These are phyloP conservation scores for Cercospora beticola DNA, from an alignment of 2,329 filamentous ascomycete genomes.

Conservation along the genomic window DNA sequence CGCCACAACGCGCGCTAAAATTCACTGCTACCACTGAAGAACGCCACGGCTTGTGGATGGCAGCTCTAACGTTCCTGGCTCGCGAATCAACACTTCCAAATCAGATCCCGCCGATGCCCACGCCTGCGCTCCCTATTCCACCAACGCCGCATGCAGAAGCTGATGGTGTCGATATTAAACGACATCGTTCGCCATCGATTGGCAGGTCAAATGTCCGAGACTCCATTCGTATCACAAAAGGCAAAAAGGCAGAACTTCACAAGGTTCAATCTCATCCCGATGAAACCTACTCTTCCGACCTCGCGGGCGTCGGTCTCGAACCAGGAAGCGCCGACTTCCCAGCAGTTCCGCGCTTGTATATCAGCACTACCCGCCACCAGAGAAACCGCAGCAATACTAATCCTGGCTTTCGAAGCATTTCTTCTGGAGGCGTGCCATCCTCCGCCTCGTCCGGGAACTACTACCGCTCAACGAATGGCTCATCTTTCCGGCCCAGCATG, in stretches of 20 bases:
- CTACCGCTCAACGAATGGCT: conserved; percentile 23
- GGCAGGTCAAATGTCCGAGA: conserved; percentile 68
- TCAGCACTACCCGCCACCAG: conserved; percentile 61
- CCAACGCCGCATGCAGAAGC: conserved; percentile 32
- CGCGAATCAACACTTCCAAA: conserved; percentile 63
- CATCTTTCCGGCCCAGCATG: conserved; percentile 28
- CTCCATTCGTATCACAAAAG: conserved; percentile 85
- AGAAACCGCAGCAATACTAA: conserved; percentile 90
- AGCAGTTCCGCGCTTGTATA: conserved; percentile 67
- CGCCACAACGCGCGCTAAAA: conserved; percentile 88
- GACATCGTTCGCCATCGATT: conserved; percentile 32
- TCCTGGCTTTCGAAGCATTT: conserved; percentile 79
- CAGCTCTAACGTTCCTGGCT: conserved; percentile 88
- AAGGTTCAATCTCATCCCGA: conserved; percentile 22
- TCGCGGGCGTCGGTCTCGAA: conserved; percentile 17
- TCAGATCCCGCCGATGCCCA: conserved; percentile 32
- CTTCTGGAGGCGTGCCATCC: conserved; percentile 48
- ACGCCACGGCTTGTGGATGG: conserved; percentile 92
- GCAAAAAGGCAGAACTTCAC: conserved; percentile 38
- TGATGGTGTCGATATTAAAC: conserved; percentile 32
- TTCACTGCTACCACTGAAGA: conserved; percentile 84
- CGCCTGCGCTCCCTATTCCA: conserved; percentile 28
- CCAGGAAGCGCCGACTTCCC: conserved; percentile 69
- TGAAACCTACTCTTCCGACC: conserved; percentile 9
- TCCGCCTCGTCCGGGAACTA: conserved; percentile 33